Evolutionary conservation across 805 yeast species (phyloP).

Genomic region (Tetrapisispora namnaoensis): DNA sequence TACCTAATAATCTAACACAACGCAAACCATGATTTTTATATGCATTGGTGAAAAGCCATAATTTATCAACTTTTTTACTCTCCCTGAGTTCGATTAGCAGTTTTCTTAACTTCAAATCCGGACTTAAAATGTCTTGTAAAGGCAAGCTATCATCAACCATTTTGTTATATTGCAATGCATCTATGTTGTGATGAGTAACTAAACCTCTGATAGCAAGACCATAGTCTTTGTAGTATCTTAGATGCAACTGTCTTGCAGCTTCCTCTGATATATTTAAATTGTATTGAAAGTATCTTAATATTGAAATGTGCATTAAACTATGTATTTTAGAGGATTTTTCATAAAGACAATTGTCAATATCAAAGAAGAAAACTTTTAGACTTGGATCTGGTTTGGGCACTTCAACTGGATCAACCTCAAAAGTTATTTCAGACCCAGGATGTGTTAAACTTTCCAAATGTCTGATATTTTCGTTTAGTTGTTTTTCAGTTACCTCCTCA

Average conservation of each 20-base stretch:
- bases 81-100: conserved; percentile 37
- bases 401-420: conserved; percentile 20
- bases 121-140: conserved; percentile 62
- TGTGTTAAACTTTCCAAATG: conserved; percentile 28
- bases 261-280: conserved; percentile 52
- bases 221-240: conserved; percentile 69
- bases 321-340: conserved; percentile 64
- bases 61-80: conserved; percentile 48
- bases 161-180: conserved; percentile 80
- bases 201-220: conserved; percentile 93
- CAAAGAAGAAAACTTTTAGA: conserved; percentile 59
- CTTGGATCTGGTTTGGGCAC: conserved; percentile 23
- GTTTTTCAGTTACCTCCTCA: conserved; percentile 15
- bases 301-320: conserved; percentile 78
- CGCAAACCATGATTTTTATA: conserved; percentile 83
- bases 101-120: conserved; percentile 45
- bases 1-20: conserved; percentile 67
- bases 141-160: conserved; percentile 91
- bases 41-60: conserved; percentile 95
- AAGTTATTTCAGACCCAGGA: conserved; percentile 27
- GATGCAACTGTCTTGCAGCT: conserved; percentile 65
- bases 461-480: conserved; percentile 23
- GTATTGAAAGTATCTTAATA: conserved; percentile 69
- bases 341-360: conserved; percentile 89
- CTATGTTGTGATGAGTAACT: conserved; percentile 51